Evolutionary conservation across 129 eudicot species (phyloP), one percentile per base, ranked within the genome.

Genomic region (Lactuca saligna): DNA sequence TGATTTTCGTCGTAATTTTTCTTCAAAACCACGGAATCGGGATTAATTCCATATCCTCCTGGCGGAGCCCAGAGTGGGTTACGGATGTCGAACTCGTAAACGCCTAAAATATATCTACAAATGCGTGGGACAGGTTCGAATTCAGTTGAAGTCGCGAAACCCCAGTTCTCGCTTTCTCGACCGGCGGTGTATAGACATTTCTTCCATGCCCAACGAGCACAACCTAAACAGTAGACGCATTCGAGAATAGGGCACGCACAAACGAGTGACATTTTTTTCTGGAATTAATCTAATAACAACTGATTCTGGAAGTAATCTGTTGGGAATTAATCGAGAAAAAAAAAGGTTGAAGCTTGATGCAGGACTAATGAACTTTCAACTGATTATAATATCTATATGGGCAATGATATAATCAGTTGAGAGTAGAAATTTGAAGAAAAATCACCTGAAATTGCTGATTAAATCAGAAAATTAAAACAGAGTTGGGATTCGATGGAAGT

Each of bases 121-220:
- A 94, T 70, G 4, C 95, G 77, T 0, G 97, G 95, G 4, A 94
- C 76, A 5, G 97, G 95, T 76, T 89, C 95, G 17, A 94, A 93
- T 58, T 93, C 99, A 62, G 59, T 75, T 16, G 87, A 82, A 32
- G 81, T 72, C 20, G 99, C 95, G 16, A 83, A 73, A 17, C 99
- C 99, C 99, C 99, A 94, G 35, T 87, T 80, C 70, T 91, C 96
- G 37, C 97, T 91, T 65, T 91, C 97, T 12, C 85, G 77, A 29
- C 97, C 97, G 2, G 97, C 96, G 5, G 92, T 88, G 69, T 88
- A 91, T 3, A 88, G 88, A 61, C 85, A 88, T 57, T 87, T 91
- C 77, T 85, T 85, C 97, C 97, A 91, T 15, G 71, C 93, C 97
- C 97, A 91, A 61, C 97, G 97, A 55, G 82, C 86, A 71, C 97